These are phyloP conservation scores for Boletus subcaerulescens DNA, from an alignment of 768 basidiomycete species.

Conservation along the genomic window DNA sequence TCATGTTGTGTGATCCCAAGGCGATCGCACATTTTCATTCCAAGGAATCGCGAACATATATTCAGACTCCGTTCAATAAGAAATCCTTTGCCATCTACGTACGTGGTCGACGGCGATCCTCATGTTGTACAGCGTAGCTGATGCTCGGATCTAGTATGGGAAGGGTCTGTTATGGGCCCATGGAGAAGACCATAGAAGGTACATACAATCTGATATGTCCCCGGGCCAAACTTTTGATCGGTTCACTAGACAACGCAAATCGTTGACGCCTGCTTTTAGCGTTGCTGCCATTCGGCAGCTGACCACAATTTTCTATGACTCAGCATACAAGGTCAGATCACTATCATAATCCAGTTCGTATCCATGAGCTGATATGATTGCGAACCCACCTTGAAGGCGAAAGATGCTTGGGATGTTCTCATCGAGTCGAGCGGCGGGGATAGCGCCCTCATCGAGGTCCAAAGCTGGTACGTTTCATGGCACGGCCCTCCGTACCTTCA, in stretches of 20 bases:
- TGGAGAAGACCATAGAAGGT: slow-evolving; percentile 45
- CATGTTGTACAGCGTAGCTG: neutral
- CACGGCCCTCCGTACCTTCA: too few species aligned
- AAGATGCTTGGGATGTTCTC: slow-evolving; percentile 29
- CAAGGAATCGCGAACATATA: slow-evolving; percentile 34
- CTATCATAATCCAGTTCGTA: too few species aligned
- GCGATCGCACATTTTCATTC: slow-evolving; percentile 16
- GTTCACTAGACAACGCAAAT: slow-evolving; percentile 33
- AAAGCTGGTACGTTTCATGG: slow-evolving; percentile 26
- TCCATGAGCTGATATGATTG: neutral
- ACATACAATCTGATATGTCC: neutral
- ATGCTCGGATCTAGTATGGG: slow-evolving; percentile 14
- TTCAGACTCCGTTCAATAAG: slow-evolving; percentile 36
- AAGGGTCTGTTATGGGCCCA: slow-evolving; percentile 31
- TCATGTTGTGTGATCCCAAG: slow-evolving; percentile 41
- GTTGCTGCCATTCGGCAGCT: slow-evolving; percentile 36
- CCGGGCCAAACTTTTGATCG: neutral
- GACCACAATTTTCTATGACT: slow-evolving; percentile 39
- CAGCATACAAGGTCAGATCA: slow-evolving; percentile 20
- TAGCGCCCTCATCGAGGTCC: slow-evolving; percentile 33
- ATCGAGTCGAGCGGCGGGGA: slow-evolving; percentile 16
- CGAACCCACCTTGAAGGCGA: slow-evolving; percentile 17
- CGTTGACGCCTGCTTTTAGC: slow-evolving; percentile 39
- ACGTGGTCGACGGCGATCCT: neutral
- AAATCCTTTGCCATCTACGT: slow-evolving; percentile 28